Evolutionary conservation across 1,284 basidiomycete genomes (phyloP), one percentile per base, ranked within the genome.

Genomic region (Butyriboletus appendiculatus): DNA sequence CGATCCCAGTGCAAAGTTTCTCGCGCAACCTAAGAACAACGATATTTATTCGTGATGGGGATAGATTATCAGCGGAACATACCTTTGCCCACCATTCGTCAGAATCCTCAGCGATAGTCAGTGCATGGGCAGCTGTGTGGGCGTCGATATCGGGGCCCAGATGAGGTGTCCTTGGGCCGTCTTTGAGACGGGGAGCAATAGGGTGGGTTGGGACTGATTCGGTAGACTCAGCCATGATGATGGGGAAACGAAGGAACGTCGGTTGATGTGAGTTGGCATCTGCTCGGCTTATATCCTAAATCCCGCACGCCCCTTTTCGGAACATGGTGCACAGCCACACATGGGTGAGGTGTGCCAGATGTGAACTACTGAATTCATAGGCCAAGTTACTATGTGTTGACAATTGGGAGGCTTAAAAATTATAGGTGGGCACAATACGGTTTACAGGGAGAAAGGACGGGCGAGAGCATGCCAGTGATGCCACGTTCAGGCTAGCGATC

Each of bases 1-100:
- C 88, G 82, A 71, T 95, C 88, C 96, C 96, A 99, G 73, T 91
- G 78, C 33, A 99, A 78, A 28, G 82, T 85, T 62, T 94, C 85
- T 57, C 80, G 81, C 2, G 96, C 96, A 67, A 85, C 81, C 88
- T 96, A 57, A 6, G 41, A 47, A 22, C 2, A 8, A 6, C 5
- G 10, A 18, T 8, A 28, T 54, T 45, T 0, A 46, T 14, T 12
- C 22, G 38, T 22, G 43, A 50, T 49, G 41, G 26, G 14, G 34
- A 50, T 44, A 45, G 44, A 52, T 35, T 12, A 32, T 22, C 42
- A n/a, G 12, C 8, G 46, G 22, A 16, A 71, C 84, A 51, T 47
- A 89, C 92, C 80, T 88, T 84, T 50, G 84, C 85, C 94, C 94
- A 98, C 89, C 92, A 98, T 61, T 81, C 77, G 64, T 94, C 90